Conservation (phyloP, 2,329 filamentous ascomycete species). For the Rutstroemia sp. region DNA sequence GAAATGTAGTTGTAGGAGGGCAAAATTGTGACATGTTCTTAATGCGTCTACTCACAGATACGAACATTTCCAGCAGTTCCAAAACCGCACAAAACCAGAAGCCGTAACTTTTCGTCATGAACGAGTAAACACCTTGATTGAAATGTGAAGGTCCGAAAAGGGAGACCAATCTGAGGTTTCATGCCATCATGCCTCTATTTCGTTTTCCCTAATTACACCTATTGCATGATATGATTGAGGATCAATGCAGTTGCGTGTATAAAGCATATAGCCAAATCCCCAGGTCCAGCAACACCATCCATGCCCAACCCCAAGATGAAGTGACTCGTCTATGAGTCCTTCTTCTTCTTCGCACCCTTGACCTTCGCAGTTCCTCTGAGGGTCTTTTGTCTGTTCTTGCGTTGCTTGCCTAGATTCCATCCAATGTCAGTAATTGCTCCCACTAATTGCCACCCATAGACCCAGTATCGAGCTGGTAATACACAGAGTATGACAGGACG, state of each 20-base stretch:
- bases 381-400: conserved; percentile 99
- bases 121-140: conserved; percentile 25
- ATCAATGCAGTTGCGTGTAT: conserved; percentile 23
- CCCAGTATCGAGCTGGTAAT: background rate
- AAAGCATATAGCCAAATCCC: conserved; percentile 25
- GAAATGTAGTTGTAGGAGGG: background rate
- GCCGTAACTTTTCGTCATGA: background rate
- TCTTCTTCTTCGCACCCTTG: conserved; percentile 92
- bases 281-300: conserved; percentile 26
- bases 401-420: conserved; percentile 80
- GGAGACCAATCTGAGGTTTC: conserved; percentile 20
- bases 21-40: background rate
- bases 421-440: conserved; percentile 18
- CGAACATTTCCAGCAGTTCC: conserved; percentile 7
- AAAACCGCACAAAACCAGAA: conserved; percentile 6
- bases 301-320: conserved; percentile 21
- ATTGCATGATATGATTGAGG: conserved; percentile 21
- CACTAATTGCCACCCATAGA: background rate
- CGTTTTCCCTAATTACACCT: conserved; percentile 16
- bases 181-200: conserved; percentile 21
- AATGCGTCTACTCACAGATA: background rate
- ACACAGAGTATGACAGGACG: conserved; percentile 38
- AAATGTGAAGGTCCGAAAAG: conserved; percentile 18
- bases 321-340: conserved; percentile 60
- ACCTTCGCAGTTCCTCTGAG: conserved; percentile 96